phyloP scores from a whole-genome alignment of 2,329 filamentous ascomycete species.

The Trichoderma aggressivum region DNA sequence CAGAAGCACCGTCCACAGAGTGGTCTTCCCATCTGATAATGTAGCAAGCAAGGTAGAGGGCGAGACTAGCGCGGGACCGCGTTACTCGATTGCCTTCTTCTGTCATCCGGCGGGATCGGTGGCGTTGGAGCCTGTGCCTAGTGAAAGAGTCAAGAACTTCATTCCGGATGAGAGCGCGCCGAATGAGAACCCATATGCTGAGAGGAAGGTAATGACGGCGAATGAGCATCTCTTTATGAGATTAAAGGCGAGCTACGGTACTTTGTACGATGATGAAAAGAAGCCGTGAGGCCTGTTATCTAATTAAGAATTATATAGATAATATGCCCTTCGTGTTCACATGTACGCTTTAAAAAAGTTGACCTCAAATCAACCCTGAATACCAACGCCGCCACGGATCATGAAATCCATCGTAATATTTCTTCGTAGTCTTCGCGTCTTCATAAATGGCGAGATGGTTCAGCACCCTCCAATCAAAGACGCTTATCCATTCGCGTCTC shows the following conservation, averaged over 20 bases:
- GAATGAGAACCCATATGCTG: conserved; percentile 46
- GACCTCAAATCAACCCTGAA: conserved; percentile 39
- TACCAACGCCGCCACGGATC: conserved; percentile 46
- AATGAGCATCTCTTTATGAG: conserved; percentile 62
- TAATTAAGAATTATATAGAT: background rate
- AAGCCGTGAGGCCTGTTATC: background rate
- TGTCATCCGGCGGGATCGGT: conserved; percentile 59
- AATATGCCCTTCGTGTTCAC: background rate
- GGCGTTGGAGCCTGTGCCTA: conserved; percentile 57
- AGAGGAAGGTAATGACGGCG: conserved; percentile 58
- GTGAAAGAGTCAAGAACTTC: conserved; percentile 49
- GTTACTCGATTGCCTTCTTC: conserved; percentile 68
- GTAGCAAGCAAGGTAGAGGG: conserved; percentile 32
- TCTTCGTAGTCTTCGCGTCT: conserved; percentile 28
- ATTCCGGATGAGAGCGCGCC: conserved; percentile 31
- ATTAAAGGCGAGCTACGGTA: conserved; percentile 56
- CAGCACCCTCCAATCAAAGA: conserved; percentile 49
- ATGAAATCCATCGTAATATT: conserved; percentile 34
- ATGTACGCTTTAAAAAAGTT: background rate
- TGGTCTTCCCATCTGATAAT: conserved; percentile 59
- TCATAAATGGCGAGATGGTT: conserved; percentile 41
- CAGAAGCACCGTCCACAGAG: conserved; percentile 83
- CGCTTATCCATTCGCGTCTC: conserved; percentile 37
- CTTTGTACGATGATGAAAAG: conserved; percentile 49
- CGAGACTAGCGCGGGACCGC: conserved; percentile 48